Conservation (phyloP, 257 asterid species). For the Solanum piurae region DNA sequence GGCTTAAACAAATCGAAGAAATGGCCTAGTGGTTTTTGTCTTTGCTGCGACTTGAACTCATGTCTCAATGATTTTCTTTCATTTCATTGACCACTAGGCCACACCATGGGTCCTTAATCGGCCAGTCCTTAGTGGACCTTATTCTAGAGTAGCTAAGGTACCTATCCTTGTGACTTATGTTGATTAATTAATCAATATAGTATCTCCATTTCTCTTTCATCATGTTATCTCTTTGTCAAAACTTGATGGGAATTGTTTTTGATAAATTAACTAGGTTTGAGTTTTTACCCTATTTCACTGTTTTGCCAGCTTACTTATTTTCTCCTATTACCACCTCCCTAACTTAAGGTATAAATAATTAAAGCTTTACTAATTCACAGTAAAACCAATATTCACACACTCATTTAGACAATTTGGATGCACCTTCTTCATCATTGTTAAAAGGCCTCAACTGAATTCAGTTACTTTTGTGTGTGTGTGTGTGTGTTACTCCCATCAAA, state of each 20-base stretch:
- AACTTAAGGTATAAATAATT: not conserved
- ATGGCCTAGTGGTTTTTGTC: not conserved
- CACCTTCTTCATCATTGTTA: not conserved
- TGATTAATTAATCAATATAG: not conserved
- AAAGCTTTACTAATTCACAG: not conserved
- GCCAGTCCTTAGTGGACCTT: not conserved
- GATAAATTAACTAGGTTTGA: not conserved
- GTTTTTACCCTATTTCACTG: not conserved
- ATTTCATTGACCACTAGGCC: not conserved
- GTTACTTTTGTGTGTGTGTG: not conserved
- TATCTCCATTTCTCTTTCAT: not conserved
- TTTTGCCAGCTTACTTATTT: not conserved
- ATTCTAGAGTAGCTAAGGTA: not conserved
- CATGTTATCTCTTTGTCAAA: not conserved
- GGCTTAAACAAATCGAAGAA: not conserved
- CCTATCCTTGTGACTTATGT: not conserved
- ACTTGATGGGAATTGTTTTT: not conserved
- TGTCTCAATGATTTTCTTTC: not conserved
- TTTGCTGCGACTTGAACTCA: not conserved
- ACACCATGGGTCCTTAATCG: not conserved
- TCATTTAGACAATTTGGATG: not conserved
- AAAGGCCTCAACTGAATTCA: not conserved
- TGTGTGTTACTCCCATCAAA: not conserved
- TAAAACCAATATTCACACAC: not conserved
- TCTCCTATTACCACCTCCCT: not conserved